phyloP scores from a whole-genome alignment of 2,329 filamentous ascomycete genomes.

The Sclerotinia subarctica region DNA sequence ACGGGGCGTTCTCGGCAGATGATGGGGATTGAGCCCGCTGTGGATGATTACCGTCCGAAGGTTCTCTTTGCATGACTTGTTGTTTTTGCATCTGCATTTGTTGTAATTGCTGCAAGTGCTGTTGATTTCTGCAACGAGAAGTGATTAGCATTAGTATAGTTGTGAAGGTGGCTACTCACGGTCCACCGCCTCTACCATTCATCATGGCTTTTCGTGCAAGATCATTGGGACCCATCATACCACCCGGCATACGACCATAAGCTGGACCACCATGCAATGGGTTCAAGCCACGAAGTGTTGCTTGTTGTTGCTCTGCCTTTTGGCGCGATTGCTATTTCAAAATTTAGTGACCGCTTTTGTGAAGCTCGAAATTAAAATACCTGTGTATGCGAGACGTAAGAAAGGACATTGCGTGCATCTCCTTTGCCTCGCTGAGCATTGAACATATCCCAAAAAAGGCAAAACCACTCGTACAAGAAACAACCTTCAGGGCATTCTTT shows the following conservation, averaged over 20 bases:
- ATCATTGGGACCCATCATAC: constrained; percentile 50
- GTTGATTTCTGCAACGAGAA: constrained; percentile 34
- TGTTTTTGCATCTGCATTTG: constrained; percentile 70
- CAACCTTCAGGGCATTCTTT: constrained; percentile 65
- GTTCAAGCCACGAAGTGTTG: constrained; percentile 69
- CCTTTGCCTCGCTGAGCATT: constrained; percentile 71
- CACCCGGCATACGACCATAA: constrained; percentile 55
- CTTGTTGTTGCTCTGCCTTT: constrained; percentile 73
- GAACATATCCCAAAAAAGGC: constrained; percentile 95
- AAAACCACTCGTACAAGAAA: constrained; percentile 97
- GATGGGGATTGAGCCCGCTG: constrained; percentile 74
- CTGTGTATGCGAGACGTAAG: constrained; percentile 81
- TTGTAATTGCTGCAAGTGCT: constrained; percentile 66
- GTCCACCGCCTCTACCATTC: constrained; percentile 62
- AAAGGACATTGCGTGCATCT: constrained; percentile 61
- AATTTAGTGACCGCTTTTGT: constrained; percentile 30
- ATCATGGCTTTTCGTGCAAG: constrained; percentile 74
- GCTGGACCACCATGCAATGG: constrained; percentile 55
- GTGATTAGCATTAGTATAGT: neutral
- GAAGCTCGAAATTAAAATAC: constrained; percentile 49
- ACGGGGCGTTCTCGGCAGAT: constrained; percentile 82
- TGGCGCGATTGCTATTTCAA: constrained; percentile 65
- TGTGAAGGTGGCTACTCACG: constrained; percentile 49
- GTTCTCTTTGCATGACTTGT: constrained; percentile 82
- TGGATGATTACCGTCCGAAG: constrained; percentile 73